Percentiles rank a stretch among this genome's conserved stretches.
These are phyloP conservation scores for Setaria italica DNA, from an alignment of 202 grass and related monocot species.

Conservation along the genomic window DNA sequence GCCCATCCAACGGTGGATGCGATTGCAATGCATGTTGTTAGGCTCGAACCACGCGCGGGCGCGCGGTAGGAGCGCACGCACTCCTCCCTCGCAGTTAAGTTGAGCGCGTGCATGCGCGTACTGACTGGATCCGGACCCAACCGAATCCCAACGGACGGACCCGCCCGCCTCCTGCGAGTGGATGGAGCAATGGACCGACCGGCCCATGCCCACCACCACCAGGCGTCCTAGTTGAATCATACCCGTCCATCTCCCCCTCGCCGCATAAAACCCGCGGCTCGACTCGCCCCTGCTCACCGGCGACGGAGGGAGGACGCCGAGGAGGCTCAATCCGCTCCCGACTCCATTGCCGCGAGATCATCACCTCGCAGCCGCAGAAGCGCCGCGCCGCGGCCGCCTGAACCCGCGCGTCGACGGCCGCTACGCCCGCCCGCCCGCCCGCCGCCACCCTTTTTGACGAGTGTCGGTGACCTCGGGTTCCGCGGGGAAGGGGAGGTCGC, in stretches of 20 bases:
- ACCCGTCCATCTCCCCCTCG: not conserved
- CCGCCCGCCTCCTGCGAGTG: not conserved
- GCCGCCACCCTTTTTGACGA: not conserved
- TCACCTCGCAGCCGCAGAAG: not conserved
- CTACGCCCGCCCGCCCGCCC: not conserved
- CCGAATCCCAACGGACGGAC: constrained; percentile 1
- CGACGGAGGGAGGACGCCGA: not conserved
- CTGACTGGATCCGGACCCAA: constrained; percentile 23
- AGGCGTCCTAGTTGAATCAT: not conserved
- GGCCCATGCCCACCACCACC: constrained; percentile 35
- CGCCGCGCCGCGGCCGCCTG: too few species aligned
- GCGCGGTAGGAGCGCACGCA: not conserved
- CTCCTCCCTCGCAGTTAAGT: not conserved
- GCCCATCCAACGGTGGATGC: not conserved
- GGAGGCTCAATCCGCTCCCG: too few species aligned
- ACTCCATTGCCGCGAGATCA: not conserved
- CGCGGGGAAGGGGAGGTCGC: not conserved
- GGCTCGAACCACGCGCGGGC: not conserved
- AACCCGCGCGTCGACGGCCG: not conserved
- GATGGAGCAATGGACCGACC: not conserved
- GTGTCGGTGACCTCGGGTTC: not conserved
- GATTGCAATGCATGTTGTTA: not conserved
- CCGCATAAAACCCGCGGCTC: constrained; percentile 24
- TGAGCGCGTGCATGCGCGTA: not conserved
- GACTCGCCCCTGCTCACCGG: not conserved